Percentiles rank a stretch among this genome's conserved stretches.
phyloP scores from a whole-genome alignment of 2,329 filamentous ascomycete species.

The Corniculantispora saksenae region DNA sequence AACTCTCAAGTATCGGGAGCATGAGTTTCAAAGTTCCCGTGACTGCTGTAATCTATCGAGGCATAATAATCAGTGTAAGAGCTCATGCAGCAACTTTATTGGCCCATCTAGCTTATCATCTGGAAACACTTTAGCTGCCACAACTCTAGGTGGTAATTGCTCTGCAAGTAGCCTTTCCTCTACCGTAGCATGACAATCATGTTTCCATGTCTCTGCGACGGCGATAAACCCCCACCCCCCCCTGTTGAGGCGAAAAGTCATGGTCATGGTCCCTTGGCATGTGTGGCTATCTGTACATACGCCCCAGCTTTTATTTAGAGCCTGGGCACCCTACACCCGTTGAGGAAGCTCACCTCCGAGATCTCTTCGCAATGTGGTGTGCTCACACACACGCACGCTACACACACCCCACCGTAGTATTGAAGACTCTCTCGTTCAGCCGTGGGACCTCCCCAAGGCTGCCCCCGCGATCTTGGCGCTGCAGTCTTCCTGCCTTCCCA shows the following conservation, averaged over 20 bases:
- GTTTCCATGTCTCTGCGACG: not conserved
- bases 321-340: constrained; percentile 14
- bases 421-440: constrained; percentile 7
- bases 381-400: not conserved
- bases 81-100: no score
- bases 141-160: no score
- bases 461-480: constrained; percentile 18
- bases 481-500: constrained; percentile 2
- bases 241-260: not conserved
- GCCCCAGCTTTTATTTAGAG: constrained; percentile 5
- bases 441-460: not conserved
- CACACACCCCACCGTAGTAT: constrained; percentile 3
- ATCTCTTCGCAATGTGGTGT: not conserved
- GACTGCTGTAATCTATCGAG: not conserved
- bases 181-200: no score
- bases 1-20: not conserved
- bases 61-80: no score
- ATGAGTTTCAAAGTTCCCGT: no score
- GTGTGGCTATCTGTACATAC: constrained; percentile 2
- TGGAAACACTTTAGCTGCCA: no score
- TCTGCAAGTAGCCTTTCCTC: no score
- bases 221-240: not conserved
- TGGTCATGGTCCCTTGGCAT: constrained; percentile 3
- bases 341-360: constrained; percentile 16
- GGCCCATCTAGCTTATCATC: no score